These are phyloP conservation scores for Pterocarpus santalinus DNA, from an alignment of 306 rosid genomes.

Conservation along the genomic window DNA sequence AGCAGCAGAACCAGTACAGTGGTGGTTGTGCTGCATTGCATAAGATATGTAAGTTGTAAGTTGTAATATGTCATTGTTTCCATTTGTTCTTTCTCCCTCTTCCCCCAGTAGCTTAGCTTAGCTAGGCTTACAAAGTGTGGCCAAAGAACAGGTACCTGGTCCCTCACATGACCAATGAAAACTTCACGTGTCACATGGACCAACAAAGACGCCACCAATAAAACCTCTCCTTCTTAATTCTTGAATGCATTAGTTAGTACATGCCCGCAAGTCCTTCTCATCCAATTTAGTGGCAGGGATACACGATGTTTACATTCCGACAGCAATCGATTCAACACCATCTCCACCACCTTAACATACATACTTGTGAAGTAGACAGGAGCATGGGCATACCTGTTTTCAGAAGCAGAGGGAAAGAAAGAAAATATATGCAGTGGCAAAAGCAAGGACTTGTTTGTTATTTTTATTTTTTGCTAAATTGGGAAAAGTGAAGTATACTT, in stretches of 20 bases:
- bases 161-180: conserved; percentile 32
- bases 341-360: conserved; percentile 48
- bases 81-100: conserved; percentile 40
- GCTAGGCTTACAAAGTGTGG: conserved; percentile 53
- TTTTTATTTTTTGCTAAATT: conserved; percentile 45
- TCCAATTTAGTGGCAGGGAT: conserved; percentile 70
- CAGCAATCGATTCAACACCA: conserved; percentile 52
- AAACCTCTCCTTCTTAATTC: conserved; percentile 44
- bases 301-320: conserved; percentile 62
- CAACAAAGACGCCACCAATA: conserved; percentile 66
- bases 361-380: conserved; percentile 50
- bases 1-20: conserved; percentile 24
- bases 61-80: conserved; percentile 44
- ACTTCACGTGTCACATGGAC: conserved; percentile 87
- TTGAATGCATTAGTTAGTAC: conserved; percentile 51
- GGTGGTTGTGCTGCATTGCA: conserved; percentile 46
- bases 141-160: conserved; percentile 57
- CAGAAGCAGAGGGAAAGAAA: conserved; percentile 43
- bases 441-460: conserved; percentile 18
- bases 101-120: conserved; percentile 40
- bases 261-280: conserved; percentile 62
- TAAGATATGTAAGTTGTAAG: conserved; percentile 42
- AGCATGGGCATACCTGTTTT: conserved; percentile 47
- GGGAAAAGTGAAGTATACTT: conserved; percentile 61
- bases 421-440: conserved; percentile 38